phyloP scores from a whole-genome alignment of 2,329 filamentous ascomycete genomes.

The Venturia pyrina region DNA sequence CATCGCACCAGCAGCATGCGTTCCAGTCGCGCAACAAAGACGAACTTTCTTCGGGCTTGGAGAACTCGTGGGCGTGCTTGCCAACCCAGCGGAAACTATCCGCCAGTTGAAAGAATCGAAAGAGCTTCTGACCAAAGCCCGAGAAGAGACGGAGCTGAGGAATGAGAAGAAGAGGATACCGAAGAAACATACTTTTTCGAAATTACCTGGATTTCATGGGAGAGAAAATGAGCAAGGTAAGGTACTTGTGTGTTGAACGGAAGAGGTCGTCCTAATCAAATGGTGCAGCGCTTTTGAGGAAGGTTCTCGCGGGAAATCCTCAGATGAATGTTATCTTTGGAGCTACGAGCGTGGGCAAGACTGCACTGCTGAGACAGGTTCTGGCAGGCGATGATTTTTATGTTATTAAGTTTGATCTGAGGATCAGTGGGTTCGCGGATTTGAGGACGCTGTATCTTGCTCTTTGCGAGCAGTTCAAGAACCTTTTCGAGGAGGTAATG shows the following conservation, averaged over 20 bases:
- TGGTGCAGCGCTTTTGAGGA: not conserved
- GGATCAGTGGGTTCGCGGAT: conserved; percentile 9
- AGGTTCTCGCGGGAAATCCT: not conserved
- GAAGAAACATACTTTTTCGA: conserved; percentile 10
- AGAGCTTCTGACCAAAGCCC: conserved; percentile 6
- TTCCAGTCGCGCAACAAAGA: not conserved
- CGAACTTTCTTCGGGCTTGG: conserved; percentile 9
- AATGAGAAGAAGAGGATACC: conserved; percentile 8
- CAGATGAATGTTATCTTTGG: conserved; percentile 10
- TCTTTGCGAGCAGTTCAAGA: conserved; percentile 9
- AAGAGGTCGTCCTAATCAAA: not conserved
- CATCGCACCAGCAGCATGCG: not conserved
- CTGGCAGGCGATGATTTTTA: conserved; percentile 7
- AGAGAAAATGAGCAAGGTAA: conserved; percentile 1
- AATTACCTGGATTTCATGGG: conserved; percentile 8
- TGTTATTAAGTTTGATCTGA: conserved; percentile 9
- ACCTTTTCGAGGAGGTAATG: conserved; percentile 3
- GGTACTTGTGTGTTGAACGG: not conserved
- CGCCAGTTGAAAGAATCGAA: conserved; percentile 8
- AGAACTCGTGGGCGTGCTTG: conserved; percentile 4
- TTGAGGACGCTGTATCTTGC: conserved; percentile 9
- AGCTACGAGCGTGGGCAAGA: conserved; percentile 5
- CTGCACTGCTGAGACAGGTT: conserved; percentile 7
- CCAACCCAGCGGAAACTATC: conserved; percentile 6
- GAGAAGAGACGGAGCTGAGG: conserved; percentile 6